Evolutionary conservation across 306 rosid genomes (phyloP).

Genomic region (Citrullus colocynthis): DNA sequence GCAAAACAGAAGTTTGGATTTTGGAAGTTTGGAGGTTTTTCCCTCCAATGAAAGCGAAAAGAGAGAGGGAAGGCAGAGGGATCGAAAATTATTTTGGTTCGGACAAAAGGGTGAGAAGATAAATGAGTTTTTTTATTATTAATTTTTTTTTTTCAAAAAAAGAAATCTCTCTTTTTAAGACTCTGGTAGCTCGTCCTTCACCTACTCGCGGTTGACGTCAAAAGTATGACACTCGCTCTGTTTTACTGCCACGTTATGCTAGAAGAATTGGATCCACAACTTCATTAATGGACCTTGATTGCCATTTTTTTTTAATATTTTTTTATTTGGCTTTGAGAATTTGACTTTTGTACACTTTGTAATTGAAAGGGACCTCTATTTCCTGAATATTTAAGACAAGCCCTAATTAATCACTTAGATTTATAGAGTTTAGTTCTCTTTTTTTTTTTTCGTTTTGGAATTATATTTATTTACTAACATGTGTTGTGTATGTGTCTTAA

Average conservation of each 20-base stretch:
- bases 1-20: constrained; percentile 19
- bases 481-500: not conserved
- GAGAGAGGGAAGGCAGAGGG: constrained; percentile 76
- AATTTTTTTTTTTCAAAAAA: not conserved
- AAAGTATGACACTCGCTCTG: not conserved
- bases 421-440: not conserved
- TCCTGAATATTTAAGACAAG: not conserved
- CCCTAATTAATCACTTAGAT: not conserved
- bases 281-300: not conserved
- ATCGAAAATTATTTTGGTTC: constrained; percentile 35
- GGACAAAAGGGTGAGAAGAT: constrained; percentile 23
- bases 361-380: not conserved
- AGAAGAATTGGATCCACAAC: not conserved
- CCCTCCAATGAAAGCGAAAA: constrained; percentile 69
- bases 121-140: not conserved
- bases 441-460: not conserved
- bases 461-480: not conserved
- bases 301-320: not conserved
- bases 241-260: not conserved
- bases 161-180: not conserved
- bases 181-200: constrained; percentile 3
- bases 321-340: not conserved
- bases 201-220: constrained; percentile 3
- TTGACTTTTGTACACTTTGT: constrained; percentile 1
- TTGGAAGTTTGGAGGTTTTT: constrained; percentile 32